These are phyloP conservation scores for Melampsora americana DNA, from an alignment of 1,284 basidiomycete species.

Conservation along the genomic window DNA sequence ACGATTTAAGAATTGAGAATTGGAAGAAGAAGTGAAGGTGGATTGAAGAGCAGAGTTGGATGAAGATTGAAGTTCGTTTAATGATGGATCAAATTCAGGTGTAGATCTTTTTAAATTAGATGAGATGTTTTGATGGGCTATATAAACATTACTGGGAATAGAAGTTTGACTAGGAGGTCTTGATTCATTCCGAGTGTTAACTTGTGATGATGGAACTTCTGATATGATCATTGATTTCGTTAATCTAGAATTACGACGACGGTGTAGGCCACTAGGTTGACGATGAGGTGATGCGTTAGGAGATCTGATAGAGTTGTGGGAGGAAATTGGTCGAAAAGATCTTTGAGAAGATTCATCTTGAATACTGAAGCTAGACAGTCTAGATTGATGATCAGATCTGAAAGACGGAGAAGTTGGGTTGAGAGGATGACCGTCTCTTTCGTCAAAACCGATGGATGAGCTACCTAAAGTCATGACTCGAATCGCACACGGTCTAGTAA, in stretches of 20 bases:
- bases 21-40: too few relatives aligned
- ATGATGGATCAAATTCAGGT: too few relatives aligned
- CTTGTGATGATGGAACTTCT: not conserved
- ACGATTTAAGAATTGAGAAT: too few relatives aligned
- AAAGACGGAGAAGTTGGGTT: not conserved
- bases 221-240: not conserved
- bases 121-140: too few relatives aligned
- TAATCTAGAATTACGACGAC: not conserved
- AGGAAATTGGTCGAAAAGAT: not conserved
- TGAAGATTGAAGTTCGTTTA: too few relatives aligned
- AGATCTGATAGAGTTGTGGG: not conserved
- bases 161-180: too few relatives aligned
- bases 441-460: not conserved
- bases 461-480: not conserved
- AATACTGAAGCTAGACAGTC: not conserved
- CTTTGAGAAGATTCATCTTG: not conserved
- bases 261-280: not conserved
- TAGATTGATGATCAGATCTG: not conserved
- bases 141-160: too few relatives aligned
- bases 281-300: too few relatives aligned
- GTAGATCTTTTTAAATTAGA: too few relatives aligned
- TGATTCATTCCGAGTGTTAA: too few relatives aligned
- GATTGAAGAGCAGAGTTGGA: too few relatives aligned
- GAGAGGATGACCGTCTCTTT: not conserved
- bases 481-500: not conserved